Evolutionary conservation across 2,329 filamentous ascomycete species (phyloP).

Genomic region (Pseudocercospora fuligena): DNA sequence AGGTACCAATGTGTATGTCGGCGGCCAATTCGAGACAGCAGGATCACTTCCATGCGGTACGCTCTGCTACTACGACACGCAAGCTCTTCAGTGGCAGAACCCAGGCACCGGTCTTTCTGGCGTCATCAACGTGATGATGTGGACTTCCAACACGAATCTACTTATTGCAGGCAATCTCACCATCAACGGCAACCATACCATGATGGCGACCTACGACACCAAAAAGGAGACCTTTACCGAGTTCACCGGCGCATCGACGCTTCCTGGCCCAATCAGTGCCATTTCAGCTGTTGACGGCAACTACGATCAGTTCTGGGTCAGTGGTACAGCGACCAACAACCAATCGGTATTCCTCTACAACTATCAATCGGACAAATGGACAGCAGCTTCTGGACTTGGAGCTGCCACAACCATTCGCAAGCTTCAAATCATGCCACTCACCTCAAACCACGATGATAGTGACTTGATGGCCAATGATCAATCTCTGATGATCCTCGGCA

Average conservation of each 20-base stretch:
- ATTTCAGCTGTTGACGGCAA: slow-evolving; percentile 75
- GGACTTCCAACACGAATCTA: slow-evolving; percentile 73
- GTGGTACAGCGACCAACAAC: slow-evolving; percentile 65
- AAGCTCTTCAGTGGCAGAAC: slow-evolving; percentile 75
- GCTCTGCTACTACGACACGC: slow-evolving; percentile 78
- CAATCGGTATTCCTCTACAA: slow-evolving; percentile 79
- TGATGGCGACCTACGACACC: slow-evolving; percentile 74
- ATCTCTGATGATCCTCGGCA: slow-evolving; percentile 81
- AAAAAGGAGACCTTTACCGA: slow-evolving; percentile 68
- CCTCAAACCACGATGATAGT: slow-evolving; percentile 67
- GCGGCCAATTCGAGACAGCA: slow-evolving; percentile 80
- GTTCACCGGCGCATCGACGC: slow-evolving; percentile 63
- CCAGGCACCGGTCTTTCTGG: slow-evolving; percentile 76
- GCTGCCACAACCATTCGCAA: slow-evolving; percentile 72
- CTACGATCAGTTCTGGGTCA: slow-evolving; percentile 77
- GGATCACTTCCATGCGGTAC: slow-evolving; percentile 81
- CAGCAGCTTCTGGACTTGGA: slow-evolving; percentile 67
- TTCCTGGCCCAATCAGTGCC: slow-evolving; percentile 81
- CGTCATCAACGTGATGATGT: slow-evolving; percentile 72
- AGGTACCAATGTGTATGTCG: slow-evolving; percentile 79
- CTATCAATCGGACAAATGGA: slow-evolving; percentile 73
- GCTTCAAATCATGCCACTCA: slow-evolving; percentile 79
- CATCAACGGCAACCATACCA: slow-evolving; percentile 67
- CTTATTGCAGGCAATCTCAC: slow-evolving; percentile 78
- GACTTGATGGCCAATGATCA: slow-evolving; percentile 69